Conservation (phyloP, 768 basidiomycete genomes). For the Suillus fuscotomentosus region DNA sequence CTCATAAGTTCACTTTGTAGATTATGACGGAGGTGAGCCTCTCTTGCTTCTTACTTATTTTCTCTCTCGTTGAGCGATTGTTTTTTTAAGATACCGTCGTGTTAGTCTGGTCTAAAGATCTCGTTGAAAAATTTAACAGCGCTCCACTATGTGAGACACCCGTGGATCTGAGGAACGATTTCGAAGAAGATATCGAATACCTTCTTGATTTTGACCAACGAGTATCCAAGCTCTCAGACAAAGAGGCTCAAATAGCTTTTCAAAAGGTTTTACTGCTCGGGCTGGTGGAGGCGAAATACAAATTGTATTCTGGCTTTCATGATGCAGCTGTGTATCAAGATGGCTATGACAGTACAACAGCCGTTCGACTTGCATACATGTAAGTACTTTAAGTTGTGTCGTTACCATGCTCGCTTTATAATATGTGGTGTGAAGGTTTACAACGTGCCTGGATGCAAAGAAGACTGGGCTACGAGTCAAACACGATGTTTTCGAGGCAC, state of each 20-base stretch:
- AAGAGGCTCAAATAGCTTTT: conserved; percentile 38
- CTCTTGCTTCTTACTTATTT: background rate
- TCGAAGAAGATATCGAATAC: conserved; percentile 51
- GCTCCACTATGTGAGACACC: conserved; percentile 44
- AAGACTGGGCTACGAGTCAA: conserved; percentile 66
- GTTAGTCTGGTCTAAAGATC: conserved; percentile 39
- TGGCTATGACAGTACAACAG: conserved; percentile 46
- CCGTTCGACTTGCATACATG: conserved; percentile 67
- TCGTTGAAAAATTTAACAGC: conserved; percentile 52
- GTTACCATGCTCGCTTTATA: background rate
- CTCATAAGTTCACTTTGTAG: conserved; percentile 31
- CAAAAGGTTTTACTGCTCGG: conserved; percentile 48
- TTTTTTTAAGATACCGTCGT: conserved; percentile 48
- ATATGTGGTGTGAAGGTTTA: conserved; percentile 46
- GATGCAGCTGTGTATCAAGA: conserved; percentile 48
- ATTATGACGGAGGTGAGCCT: conserved; percentile 70
- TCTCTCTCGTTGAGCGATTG: background rate
- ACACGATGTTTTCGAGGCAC: conserved; percentile 35
- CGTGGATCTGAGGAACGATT: conserved; percentile 38
- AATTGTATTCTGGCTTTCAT: conserved; percentile 62
- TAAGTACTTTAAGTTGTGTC: conserved; percentile 30
- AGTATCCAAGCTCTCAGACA: conserved; percentile 17
- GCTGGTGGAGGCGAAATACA: conserved; percentile 49
- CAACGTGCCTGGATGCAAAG: conserved; percentile 61
- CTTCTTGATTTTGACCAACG: conserved; percentile 44